phyloP scores from a whole-genome alignment of 139 green algal genomes.

The Chlamydomonas sp. region DNA sequence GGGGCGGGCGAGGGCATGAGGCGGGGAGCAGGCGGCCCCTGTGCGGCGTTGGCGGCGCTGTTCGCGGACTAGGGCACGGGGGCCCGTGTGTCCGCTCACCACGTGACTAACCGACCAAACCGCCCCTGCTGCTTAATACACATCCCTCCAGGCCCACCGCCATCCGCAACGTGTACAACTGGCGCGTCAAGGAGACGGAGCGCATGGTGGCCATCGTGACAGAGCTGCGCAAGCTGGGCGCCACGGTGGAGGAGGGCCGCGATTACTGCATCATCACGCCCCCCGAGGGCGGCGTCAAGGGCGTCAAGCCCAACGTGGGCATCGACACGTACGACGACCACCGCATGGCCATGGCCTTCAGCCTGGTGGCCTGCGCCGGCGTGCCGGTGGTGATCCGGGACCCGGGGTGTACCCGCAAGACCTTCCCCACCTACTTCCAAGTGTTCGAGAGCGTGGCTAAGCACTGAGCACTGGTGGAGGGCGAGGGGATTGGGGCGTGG shows the following conservation, averaged over 20 bases:
- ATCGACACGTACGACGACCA: constrained; percentile 98
- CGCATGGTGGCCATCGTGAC: constrained; percentile 98
- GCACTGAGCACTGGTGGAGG: constrained; percentile 27
- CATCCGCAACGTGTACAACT: constrained; percentile 98
- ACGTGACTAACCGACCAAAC: too few species aligned
- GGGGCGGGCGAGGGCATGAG: too few species aligned
- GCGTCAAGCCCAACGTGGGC: constrained; percentile 48
- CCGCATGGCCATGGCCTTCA: constrained; percentile 97
- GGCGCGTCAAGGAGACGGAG: constrained; percentile 99
- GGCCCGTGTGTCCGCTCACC: background rate
- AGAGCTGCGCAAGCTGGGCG: constrained; percentile 93
- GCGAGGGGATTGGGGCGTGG: background rate
- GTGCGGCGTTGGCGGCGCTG: too few species aligned
- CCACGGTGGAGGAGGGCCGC: constrained; percentile 86
- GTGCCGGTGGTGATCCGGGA: constrained; percentile 89
- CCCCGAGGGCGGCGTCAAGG: constrained; percentile 52
- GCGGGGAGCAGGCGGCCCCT: too few species aligned
- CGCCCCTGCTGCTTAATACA: too few species aligned
- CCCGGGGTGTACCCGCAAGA: constrained; percentile 93
- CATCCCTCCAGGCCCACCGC: constrained; percentile 68
- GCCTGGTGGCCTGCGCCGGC: constrained; percentile 79
- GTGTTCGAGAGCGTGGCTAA: constrained; percentile 79
- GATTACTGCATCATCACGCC: constrained; percentile 98
- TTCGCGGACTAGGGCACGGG: too few species aligned
- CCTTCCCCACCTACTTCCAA: constrained; percentile 94